Evolutionary conservation across 106 monocot species (phyloP).

Genomic region (Dendrobium officinale): DNA sequence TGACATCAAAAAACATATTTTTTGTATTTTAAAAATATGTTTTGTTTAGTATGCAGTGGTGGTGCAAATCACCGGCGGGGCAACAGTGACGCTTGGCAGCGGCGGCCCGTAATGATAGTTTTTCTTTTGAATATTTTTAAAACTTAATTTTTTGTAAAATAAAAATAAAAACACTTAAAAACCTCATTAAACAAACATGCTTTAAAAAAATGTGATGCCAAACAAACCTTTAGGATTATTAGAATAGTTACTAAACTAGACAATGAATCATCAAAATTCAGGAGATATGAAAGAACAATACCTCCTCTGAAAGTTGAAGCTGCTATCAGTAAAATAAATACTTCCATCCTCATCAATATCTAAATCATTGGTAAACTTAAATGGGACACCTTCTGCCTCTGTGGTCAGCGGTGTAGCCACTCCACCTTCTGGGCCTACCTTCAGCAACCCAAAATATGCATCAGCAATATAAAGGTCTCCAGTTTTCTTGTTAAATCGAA

Average conservation of each 20-base stretch:
- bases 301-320: constrained; percentile 61
- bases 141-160: too few relatives aligned
- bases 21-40: too few relatives aligned
- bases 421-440: constrained; percentile 63
- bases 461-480: constrained; percentile 74
- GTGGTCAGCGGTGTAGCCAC: constrained; percentile 37
- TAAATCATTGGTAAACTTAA: constrained; percentile 60
- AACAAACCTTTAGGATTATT: neutral
- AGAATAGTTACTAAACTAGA: neutral
- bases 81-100: too few relatives aligned
- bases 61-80: too few relatives aligned
- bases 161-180: too few relatives aligned
- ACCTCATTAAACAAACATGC: too few relatives aligned
- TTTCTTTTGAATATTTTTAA: too few relatives aligned
- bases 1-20: too few relatives aligned
- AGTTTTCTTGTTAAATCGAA: constrained; percentile 49
- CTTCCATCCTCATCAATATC: constrained; percentile 57
- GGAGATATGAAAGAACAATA: constrained; percentile 15
- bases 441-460: constrained; percentile 60
- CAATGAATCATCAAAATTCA: neutral
- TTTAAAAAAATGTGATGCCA: too few relatives aligned
- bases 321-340: constrained; percentile 70
- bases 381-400: constrained; percentile 45
- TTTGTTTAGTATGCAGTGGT: too few relatives aligned
- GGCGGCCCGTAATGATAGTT: too few relatives aligned